Evolutionary conservation across 2,329 filamentous ascomycete species (phyloP).

Genomic region (Microascus cirrosus): DNA sequence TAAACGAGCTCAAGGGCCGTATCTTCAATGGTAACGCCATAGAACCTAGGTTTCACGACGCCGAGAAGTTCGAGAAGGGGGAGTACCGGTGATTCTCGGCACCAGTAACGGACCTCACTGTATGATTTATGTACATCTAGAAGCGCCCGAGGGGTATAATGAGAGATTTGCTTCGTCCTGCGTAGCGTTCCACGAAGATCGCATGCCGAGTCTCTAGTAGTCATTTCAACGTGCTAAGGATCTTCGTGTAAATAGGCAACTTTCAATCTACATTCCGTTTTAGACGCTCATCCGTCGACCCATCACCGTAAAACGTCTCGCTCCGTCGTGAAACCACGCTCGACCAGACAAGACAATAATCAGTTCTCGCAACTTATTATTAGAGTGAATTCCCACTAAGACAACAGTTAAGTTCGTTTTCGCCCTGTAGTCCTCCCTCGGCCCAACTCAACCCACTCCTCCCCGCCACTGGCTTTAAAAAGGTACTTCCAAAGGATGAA

Average conservation of each 20-base stretch:
- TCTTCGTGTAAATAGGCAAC: background rate
- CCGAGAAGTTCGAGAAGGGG: constrained; percentile 69
- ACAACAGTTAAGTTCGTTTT: background rate
- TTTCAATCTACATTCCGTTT: background rate
- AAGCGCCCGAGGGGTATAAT: background rate
- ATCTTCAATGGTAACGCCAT: constrained; percentile 84
- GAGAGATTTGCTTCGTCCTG: background rate
- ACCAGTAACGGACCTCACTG: background rate
- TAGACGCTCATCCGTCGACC: background rate
- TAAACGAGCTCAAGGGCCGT: constrained; percentile 79
- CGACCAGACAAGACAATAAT: background rate
- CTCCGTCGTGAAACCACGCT: background rate
- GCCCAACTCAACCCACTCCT: background rate
- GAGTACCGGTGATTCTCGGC: constrained; percentile 27
- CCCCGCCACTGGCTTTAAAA: background rate
- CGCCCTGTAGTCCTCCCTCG: background rate
- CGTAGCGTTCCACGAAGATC: background rate
- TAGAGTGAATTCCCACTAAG: background rate
- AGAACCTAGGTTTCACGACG: constrained; percentile 69
- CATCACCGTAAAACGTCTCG: background rate
- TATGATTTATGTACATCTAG: background rate
- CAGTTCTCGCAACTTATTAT: background rate
- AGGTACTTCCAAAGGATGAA: background rate
- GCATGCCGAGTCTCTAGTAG: background rate
- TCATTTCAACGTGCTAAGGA: background rate